Percentiles rank a stretch among this genome's conserved stretches.
Conservation (phyloP, 2,329 filamentous ascomycete species). For the Colletotrichum tanaceti region DNA sequence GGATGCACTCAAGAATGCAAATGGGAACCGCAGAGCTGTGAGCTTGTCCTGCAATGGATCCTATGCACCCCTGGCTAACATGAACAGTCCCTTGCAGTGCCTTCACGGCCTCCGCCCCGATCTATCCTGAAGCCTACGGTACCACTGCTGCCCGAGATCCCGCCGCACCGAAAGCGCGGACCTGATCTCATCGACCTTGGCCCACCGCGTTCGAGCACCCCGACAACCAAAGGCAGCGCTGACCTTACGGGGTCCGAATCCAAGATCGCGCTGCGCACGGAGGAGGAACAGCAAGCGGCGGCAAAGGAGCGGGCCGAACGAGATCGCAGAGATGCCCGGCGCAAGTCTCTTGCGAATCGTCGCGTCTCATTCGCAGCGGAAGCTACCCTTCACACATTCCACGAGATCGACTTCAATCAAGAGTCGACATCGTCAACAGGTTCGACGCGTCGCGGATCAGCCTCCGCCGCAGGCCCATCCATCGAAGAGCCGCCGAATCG, state of each 20-base stretch:
- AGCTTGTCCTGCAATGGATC: conserved; percentile 43
- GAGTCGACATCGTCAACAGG: conserved; percentile 87
- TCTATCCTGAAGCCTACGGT: conserved; percentile 88
- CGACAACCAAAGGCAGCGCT: conserved; percentile 49
- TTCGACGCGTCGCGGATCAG: conserved; percentile 80
- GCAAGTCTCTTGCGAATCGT: conserved; percentile 92
- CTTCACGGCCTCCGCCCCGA: conserved; percentile 63
- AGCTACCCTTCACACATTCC: conserved; percentile 96
- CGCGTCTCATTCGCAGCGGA: conserved; percentile 97
- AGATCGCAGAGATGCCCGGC: conserved; percentile 84
- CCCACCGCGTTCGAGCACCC: conserved; percentile 54
- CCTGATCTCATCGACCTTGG: conserved; percentile 30
- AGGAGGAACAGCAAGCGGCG: conserved; percentile 77
- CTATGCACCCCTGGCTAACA: conserved; percentile 41
- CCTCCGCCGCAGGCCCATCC: conserved; percentile 55
- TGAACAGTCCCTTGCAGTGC: conserved; percentile 66
- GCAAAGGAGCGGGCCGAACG: conserved; percentile 76
- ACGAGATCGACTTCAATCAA: conserved; percentile 88
- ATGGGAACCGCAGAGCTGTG: conserved; percentile 85
- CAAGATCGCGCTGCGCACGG: conserved; percentile 74
- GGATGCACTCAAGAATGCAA: conserved; percentile 80
- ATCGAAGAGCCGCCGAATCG: conserved; percentile 55
- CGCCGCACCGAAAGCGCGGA: conserved; percentile 66
- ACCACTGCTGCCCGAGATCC: conserved; percentile 73
- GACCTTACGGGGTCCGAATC: conserved; percentile 53